Evolutionary conservation across 2,329 filamentous ascomycete genomes (phyloP), one percentile per base, ranked within the genome.

Genomic region (Calonectria leucothoes): DNA sequence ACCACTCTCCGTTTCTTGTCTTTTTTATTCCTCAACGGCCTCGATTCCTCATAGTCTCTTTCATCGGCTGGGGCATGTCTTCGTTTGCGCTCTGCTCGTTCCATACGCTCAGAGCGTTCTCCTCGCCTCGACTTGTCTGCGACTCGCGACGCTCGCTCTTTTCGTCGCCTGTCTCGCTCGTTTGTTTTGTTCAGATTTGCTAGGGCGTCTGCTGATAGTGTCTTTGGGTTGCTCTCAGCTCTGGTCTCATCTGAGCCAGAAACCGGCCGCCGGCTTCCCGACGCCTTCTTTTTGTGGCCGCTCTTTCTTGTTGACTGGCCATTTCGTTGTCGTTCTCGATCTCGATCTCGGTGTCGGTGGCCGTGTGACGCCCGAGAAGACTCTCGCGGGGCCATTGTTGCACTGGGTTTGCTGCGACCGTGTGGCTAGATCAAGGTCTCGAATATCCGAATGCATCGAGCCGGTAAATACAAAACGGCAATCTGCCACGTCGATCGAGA

Each of bases 141-240:
- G 69, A 61, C 69, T 70, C 59, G 39, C 15, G 25, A 37, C 39
- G 59, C 59, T 15, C 59, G 37, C 72, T 87, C 83, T 57, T 85
- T 83, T 66, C 87, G 87, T 48, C 86, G 87, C 75, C 91, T 89
- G 31, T 89, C 87, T 25, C 82, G 82, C 29, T 82, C 80, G 82
- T 94, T 93, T 68, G 90, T 85, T 64, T 90, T 87, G 78, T 95
- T 89, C 59, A 96, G 83, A 79, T 92, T 91, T 15, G 92, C 92
- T 63, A 96, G 84, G 6, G 93, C 91, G 77, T 91, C 90, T 3
- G 85, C 82, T 6, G 88, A 89, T 31, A 89, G 81, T 6, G 81
- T 73, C 25, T 80, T 79, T 2, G 81, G 78, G n/a, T 74, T 75
- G 61, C 77, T 73, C 27, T 80, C 81, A 23, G 65, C 77, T 55